phyloP scores from a whole-genome alignment of 2,329 filamentous ascomycete species.

The Fusarium nurragi region DNA sequence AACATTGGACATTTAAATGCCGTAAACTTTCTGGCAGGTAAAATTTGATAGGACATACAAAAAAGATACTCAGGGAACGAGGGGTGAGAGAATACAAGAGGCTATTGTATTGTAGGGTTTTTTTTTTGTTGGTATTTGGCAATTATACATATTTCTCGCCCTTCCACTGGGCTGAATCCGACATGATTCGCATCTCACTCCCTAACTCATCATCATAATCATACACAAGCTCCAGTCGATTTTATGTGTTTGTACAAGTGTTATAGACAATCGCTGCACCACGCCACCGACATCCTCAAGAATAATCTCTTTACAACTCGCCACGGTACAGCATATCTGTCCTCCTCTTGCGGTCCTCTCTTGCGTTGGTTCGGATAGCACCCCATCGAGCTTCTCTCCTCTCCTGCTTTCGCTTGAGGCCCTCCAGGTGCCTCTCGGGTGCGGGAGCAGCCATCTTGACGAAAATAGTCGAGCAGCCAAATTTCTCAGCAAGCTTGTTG shows the following conservation, averaged over 20 bases:
- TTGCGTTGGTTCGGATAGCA: slow-evolving; percentile 61
- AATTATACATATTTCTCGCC: slow-evolving; percentile 39
- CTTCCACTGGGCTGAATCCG: slow-evolving; percentile 16
- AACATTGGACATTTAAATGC: not conserved
- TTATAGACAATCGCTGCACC: slow-evolving; percentile 5
- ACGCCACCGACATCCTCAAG: not conserved
- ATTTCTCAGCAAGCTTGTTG: slow-evolving; percentile 61
- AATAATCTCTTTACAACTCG: slow-evolving; percentile 53
- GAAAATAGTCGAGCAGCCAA: slow-evolving; percentile 65
- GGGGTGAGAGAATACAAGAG: slow-evolving; percentile 28
- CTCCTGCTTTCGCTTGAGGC: slow-evolving; percentile 57
- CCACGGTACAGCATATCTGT: slow-evolving; percentile 62
- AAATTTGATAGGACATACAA: not conserved
- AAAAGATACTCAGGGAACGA: not conserved
- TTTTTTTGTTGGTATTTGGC: slow-evolving; percentile 39
- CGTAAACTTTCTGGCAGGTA: not conserved
- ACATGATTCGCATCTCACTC: slow-evolving; percentile 23
- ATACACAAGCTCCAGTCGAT: slow-evolving; percentile 35
- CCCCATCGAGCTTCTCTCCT: slow-evolving; percentile 66
- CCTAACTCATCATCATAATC: slow-evolving; percentile 37
- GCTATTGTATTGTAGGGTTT: slow-evolving; percentile 31
- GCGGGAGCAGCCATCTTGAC: slow-evolving; percentile 67
- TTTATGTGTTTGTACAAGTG: slow-evolving; percentile 40
- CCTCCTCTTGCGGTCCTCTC: slow-evolving; percentile 65
- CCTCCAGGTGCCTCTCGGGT: slow-evolving; percentile 57